Evolutionary conservation across 2,329 filamentous ascomycete genomes (phyloP), one percentile per base, ranked within the genome.

Genomic region (Ophiognomonia clavigignenti-juglandacearum): DNA sequence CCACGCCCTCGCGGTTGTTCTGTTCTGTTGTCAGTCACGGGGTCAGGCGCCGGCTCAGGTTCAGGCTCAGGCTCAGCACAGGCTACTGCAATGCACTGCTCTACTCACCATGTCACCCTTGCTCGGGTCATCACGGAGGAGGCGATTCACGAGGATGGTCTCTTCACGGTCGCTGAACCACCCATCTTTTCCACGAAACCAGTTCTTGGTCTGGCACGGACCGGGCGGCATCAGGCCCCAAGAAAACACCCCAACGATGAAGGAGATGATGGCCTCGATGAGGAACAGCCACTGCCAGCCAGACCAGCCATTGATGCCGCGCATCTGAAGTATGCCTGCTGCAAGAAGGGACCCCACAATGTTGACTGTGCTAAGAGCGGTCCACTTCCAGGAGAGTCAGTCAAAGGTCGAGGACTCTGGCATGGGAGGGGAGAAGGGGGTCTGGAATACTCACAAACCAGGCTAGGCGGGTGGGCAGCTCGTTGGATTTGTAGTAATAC

Each of bases 401-500:
- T n/a, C n/a, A n/a, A n/a, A n/a, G n/a, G n/a, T n/a, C n/a, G n/a
- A n/a, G n/a, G n/a, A n/a, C n/a, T n/a, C n/a, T n/a, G n/a, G n/a
- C n/a, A n/a, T n/a, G n/a, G n/a, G n/a, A n/a, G n/a, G n/a, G n/a
- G n/a, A n/a, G n/a, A n/a, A n/a, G n/a, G n/a, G n/a, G n/a, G n/a
- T n/a, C n/a, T n/a, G n/a, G n/a, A n/a, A n/a, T n/a, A n/a, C n/a
- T n/a, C n/a, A n/a, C n/a, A 35, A 46, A 46, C 43, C 43, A 46
- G 6, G 45, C 78, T 16, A 90, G 66, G 1, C 86, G 76, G 10
- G 77, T 74, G 0, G 85, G 83, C 0, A 91, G 69, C 60, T 90
- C 86, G 43, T 73, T 73, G 1, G 79, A 79, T 38, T 80, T 89
- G 66, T 89, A 91, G 64, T 85, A 91, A 62, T 90, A 90, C 4